Evolutionary conservation across 2,329 filamentous ascomycete genomes (phyloP).

Genomic region (Monilinia fructicola): DNA sequence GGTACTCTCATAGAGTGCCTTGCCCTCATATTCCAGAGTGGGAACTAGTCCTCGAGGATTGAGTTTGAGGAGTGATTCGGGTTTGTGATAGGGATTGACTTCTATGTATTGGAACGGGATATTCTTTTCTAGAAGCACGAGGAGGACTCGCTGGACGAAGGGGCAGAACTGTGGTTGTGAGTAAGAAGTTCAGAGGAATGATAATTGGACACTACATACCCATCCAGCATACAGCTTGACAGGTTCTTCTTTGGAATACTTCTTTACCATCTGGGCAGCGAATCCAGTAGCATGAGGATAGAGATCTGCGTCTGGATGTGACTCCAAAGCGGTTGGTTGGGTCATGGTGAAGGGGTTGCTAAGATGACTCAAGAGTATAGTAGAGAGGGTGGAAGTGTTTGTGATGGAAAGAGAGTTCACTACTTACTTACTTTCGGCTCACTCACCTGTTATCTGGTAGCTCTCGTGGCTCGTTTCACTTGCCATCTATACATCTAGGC

Average conservation of each 20-base stretch:
- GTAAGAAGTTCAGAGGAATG: background rate
- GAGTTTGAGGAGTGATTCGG: conserved; percentile 62
- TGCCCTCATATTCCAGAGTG: conserved; percentile 57
- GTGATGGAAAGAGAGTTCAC: background rate
- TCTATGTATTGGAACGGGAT: conserved; percentile 75
- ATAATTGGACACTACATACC: conserved; percentile 49
- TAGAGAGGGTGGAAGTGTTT: background rate
- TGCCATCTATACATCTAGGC: background rate
- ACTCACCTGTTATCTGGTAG: background rate
- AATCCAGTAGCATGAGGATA: conserved; percentile 50
- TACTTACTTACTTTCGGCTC: conserved; percentile 2
- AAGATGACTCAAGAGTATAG: background rate
- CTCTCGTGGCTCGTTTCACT: background rate
- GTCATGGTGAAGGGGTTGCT: conserved; percentile 5
- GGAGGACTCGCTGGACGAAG: conserved; percentile 70
- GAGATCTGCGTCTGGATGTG: conserved; percentile 38
- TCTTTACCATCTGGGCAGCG: conserved; percentile 49
- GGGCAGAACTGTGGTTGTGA: conserved; percentile 47
- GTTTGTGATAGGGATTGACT: conserved; percentile 77
- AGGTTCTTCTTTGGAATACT: conserved; percentile 49
- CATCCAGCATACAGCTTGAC: conserved; percentile 71
- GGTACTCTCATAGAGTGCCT: conserved; percentile 69
- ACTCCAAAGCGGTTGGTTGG: background rate
- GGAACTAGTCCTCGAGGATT: conserved; percentile 77
- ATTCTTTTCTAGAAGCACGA: conserved; percentile 69